Evolutionary conservation across 768 basidiomycete species (phyloP).

Genomic region (Multifurca ochricompacta): DNA sequence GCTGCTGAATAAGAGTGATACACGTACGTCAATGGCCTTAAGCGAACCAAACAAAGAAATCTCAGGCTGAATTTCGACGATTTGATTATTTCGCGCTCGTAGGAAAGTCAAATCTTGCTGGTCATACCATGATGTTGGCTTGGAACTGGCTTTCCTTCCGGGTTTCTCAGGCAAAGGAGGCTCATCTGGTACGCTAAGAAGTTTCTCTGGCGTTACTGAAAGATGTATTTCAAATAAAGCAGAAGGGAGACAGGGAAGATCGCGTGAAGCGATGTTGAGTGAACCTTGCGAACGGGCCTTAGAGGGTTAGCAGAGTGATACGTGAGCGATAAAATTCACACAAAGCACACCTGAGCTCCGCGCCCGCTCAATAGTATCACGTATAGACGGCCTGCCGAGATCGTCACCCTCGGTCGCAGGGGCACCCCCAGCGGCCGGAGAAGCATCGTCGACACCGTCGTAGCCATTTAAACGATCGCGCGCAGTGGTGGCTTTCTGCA

Average conservation of each 20-base stretch:
- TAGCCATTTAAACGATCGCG: conserved; percentile 31
- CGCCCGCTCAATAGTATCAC: conserved; percentile 71
- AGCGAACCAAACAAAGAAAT: conserved; percentile 79
- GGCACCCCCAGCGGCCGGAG: conserved; percentile 26
- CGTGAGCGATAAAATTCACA: not conserved
- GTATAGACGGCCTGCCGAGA: conserved; percentile 57
- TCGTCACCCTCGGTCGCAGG: conserved; percentile 39
- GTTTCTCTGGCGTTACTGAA: conserved; percentile 59
- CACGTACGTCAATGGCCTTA: conserved; percentile 67
- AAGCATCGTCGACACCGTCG: conserved; percentile 41
- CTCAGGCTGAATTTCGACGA: conserved; percentile 71
- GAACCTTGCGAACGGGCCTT: conserved; percentile 47
- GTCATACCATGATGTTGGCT: conserved; percentile 62
- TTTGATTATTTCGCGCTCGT: conserved; percentile 77
- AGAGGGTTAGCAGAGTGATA: conserved; percentile 37
- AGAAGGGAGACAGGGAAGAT: conserved; percentile 64
- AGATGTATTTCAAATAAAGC: conserved; percentile 77
- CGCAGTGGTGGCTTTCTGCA: conserved; percentile 22
- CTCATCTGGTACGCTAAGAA: conserved; percentile 58
- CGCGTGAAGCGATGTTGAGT: conserved; percentile 69
- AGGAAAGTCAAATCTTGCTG: conserved; percentile 69
- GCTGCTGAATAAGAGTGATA: not conserved
- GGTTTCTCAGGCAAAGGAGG: conserved; percentile 35
- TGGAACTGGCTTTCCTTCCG: conserved; percentile 34
- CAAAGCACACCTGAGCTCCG: conserved; percentile 59